Evolutionary conservation across 352 stramenopile species (phyloP), one percentile per base, ranked within the genome.

Genomic region (Phytophthora macrochlamydospora): DNA sequence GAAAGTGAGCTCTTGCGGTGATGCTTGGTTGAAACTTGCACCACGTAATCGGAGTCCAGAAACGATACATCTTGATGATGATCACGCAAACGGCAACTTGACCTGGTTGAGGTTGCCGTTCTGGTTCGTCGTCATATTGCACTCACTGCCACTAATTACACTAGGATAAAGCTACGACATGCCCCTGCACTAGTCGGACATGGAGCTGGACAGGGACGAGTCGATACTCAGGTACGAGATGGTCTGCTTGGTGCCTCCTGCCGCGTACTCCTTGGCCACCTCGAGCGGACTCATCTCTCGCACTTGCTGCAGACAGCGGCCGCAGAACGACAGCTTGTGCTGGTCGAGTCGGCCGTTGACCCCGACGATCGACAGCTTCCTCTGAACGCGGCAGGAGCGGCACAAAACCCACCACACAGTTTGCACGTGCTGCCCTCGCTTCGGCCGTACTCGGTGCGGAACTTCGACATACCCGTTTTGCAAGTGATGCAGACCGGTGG

Each of bases 381-480:
- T 55, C 48, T 67, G 67, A 48, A 79, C 56, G 32, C 58, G 64
- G 40, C 71, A 79, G 3, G 62, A 37, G 8, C 59, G 67, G 48
- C 71, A 79, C 51, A 79, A 62, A 57, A 57, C 7, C 59, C 60
- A 28, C 30, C 49, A 60, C 71, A 79, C 29, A 79, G 40, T 13
- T 51, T 54, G 52, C 70, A 78, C 14, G 49, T 56, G 11, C 49
- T 42, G 7, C 14, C 28, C 12, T 56, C 31, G 31, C 31, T 44
- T 24, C 32, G 43, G 31, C 49, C 33, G 32, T 43, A 43, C 14
- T 52, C 46, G 14, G 28, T 38, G 7, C 24, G 24, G 46, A 52
- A 38, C 24, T 52, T 52, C 7, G 46, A 33, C 46, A 52, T 38
- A 7, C 24, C 14, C 7, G 46, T 18, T 14, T 18, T 52, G 32